Evolutionary conservation across 805 yeast genomes (phyloP), one percentile per base, ranked within the genome.

Genomic region (Hanseniaspora nectarophila): DNA sequence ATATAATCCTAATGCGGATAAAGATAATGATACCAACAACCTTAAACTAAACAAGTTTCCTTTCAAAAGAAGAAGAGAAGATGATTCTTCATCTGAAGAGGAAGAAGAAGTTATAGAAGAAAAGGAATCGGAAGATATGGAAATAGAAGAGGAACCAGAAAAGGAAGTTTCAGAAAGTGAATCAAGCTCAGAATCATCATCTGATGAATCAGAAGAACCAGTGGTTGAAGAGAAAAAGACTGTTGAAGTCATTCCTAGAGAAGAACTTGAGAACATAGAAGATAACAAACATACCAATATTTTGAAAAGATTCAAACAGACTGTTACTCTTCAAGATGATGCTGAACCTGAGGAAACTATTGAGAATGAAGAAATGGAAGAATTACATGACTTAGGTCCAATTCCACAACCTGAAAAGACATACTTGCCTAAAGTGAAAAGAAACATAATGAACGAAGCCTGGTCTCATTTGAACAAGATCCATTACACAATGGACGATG

Each of bases 371-470:
- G 35, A 34, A 29, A 35, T 18, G 15, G 28, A 28, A 31, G 70
- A 65, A 26, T 54, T 56, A 20, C 73, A 68, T 59, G 73, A 68
- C 43, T 64, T 90, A 38, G 80, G 75, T 5, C 94, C 95, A 18
- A 68, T 90, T 39, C 97, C 97, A 1, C 95, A 87, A 64, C 95
- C 95, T 0, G 79, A 70, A 32, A 57, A 50, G 10, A 64, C 63
- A 1, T 40, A 26, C n/a, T 62, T 15, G 46, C 62, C 16, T 16
- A 53, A 28, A 21, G 72, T 71, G 7, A 70, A 69, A 54, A 58
- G 64, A 73, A 57, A 59, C 67, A 33, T 49, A 10, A 42, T 49
- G 29, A 42, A 49, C 23, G 58, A 61, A 10, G 67, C 68, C 4
- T 65, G 69, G 67, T 48, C 60, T 13, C 55, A 63, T 21, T 55